These are phyloP conservation scores for Paramecium biaurelia DNA, from an alignment of 73 alveolate genomes.

Conservation along the genomic window DNA sequence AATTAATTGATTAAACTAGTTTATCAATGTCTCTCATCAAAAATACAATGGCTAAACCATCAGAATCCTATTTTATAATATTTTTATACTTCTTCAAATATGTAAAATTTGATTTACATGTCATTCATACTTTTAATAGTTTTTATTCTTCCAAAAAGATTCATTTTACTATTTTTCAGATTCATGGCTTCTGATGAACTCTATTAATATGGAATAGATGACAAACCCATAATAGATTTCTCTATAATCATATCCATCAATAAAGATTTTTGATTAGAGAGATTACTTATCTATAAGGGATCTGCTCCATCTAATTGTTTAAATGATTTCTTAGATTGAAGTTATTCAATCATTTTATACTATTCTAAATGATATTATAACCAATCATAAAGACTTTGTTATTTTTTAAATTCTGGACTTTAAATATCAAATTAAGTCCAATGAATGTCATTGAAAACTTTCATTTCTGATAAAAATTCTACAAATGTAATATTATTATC, in stretches of 20 bases:
- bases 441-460: not conserved
- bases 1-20: not conserved
- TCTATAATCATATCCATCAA: not conserved
- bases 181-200: not conserved
- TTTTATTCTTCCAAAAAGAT: not conserved
- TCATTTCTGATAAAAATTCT: not conserved
- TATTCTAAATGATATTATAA: not conserved
- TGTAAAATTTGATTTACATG: not conserved
- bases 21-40: not conserved
- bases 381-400: slow-evolving; percentile 1
- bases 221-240: not conserved
- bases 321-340: not conserved
- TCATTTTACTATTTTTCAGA: not conserved
- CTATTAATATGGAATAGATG: not conserved
- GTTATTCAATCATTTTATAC: not conserved
- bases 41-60: not conserved
- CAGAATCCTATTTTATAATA: not conserved
- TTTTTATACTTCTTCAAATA: not conserved
- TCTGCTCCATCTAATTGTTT: not conserved
- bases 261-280: not conserved
- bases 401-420: not conserved
- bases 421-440: not conserved
- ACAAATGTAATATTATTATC: not conserved
- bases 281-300: not conserved
- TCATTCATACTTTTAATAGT: not conserved